Conservation (phyloP, 116 monocot species). For the Zostera marina region DNA sequence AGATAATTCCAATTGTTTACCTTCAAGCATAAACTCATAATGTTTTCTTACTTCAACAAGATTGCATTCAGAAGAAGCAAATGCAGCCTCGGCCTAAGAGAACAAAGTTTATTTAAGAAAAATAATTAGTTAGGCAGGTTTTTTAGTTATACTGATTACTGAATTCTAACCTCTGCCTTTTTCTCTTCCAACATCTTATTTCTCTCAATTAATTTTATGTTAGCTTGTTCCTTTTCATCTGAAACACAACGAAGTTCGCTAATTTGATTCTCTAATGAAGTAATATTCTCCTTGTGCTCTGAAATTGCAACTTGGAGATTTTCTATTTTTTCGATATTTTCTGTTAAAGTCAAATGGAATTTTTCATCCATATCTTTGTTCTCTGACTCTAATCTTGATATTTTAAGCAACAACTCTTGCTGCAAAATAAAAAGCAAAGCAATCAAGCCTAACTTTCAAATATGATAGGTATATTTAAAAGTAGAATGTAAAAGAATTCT, state of each 20-base stretch:
- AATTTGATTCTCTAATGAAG: conserved; percentile 42
- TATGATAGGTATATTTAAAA: neutral
- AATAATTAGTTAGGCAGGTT: neutral
- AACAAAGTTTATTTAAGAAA: neutral
- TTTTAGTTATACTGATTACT: neutral
- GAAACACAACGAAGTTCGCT: conserved; percentile 30
- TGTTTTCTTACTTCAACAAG: conserved; percentile 61
- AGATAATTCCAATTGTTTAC: conserved; percentile 75
- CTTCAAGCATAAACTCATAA: conserved; percentile 79
- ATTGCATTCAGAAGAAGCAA: conserved; percentile 48
- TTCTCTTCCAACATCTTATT: conserved; percentile 68
- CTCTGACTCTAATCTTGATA: conserved; percentile 48
- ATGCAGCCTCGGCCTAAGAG: conserved; percentile 54
- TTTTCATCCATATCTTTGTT: conserved; percentile 37
- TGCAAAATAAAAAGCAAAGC: conserved; percentile 26
- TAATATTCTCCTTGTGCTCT: conserved; percentile 31
- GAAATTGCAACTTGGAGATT: conserved; percentile 29
- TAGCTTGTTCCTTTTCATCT: conserved; percentile 58
- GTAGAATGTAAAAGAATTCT: neutral
- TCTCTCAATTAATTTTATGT: conserved; percentile 23
- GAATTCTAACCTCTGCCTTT: conserved; percentile 40
- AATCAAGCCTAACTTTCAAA: neutral
- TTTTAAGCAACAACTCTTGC: conserved; percentile 47
- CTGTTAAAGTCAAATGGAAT: conserved; percentile 23
- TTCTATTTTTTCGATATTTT: conserved; percentile 36